Percentiles rank a stretch among this genome's conserved stretches.
Conservation (phyloP, 371 early-diverging fungal species). For the Choanephora cucurbitarum region DNA sequence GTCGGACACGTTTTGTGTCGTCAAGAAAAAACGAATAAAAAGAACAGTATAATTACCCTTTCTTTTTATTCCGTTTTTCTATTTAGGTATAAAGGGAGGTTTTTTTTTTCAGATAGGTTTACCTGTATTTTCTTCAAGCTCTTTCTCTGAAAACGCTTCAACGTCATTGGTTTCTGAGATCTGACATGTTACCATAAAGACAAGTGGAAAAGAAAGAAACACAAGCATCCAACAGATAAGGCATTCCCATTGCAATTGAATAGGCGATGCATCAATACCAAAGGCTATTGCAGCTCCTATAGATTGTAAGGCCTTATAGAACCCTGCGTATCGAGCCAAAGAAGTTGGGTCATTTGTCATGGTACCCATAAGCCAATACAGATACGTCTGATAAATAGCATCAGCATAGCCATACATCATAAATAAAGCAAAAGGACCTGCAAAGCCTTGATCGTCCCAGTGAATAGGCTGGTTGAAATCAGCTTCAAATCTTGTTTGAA, state of each 20-base stretch:
- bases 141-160: not conserved
- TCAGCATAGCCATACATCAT: constrained; percentile 65
- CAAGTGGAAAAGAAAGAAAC: constrained; percentile 31
- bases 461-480: constrained; percentile 24
- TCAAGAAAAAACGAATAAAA: too few relatives aligned
- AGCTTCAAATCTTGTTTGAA: constrained; percentile 51
- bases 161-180: constrained; percentile 25
- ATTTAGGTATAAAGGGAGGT: too few relatives aligned
- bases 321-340: constrained; percentile 74
- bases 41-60: too few relatives aligned
- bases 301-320: constrained; percentile 67
- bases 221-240: constrained; percentile 32
- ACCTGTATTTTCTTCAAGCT: not conserved
- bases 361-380: constrained; percentile 79
- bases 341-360: constrained; percentile 65
- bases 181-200: constrained; percentile 22
- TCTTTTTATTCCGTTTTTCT: too few relatives aligned
- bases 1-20: too few relatives aligned
- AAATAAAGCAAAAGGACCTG: constrained; percentile 65
- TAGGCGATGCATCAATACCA: constrained; percentile 33
- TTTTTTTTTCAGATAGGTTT: too few relatives aligned
- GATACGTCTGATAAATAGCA: constrained; percentile 67
- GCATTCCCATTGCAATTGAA: constrained; percentile 32
- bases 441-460: constrained; percentile 32
- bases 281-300: constrained; percentile 38